Percentiles rank a stretch among this genome's conserved stretches.
phyloP scores from a whole-genome alignment of 1,284 basidiomycete genomes.

The Ceratobasidium sp. region DNA sequence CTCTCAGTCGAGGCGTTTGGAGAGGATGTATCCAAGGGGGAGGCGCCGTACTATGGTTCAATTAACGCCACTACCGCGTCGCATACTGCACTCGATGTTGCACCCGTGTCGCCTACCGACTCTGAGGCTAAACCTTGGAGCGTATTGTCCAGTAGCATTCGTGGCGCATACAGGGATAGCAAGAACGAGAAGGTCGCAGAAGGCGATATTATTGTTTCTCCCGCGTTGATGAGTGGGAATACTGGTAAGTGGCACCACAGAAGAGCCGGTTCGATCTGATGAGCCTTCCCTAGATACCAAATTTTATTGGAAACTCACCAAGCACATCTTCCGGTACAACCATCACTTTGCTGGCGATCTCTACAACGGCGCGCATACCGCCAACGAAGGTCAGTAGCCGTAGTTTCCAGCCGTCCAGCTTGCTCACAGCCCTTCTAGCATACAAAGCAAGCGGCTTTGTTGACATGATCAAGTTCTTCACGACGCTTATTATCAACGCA shows the following conservation, averaged over 20 bases:
- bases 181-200: constrained; percentile 30
- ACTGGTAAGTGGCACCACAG: constrained; percentile 44
- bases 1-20: constrained; percentile 64
- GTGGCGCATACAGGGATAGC: constrained; percentile 44
- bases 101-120: constrained; percentile 59
- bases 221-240: constrained; percentile 59
- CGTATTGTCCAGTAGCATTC: constrained; percentile 59
- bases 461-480: constrained; percentile 35
- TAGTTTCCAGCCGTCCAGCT: neutral
- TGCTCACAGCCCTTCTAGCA: neutral
- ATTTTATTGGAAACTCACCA: constrained; percentile 59
- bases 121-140: constrained; percentile 52
- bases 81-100: constrained; percentile 57
- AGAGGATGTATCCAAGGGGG: constrained; percentile 34
- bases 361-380: constrained; percentile 62
- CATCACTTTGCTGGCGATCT: constrained; percentile 41
- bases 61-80: constrained; percentile 53
- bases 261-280: neutral
- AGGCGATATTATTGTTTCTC: constrained; percentile 54
- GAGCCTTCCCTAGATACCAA: constrained; percentile 55
- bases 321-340: constrained; percentile 62
- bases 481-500: constrained; percentile 25
- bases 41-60: constrained; percentile 44
- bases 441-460: constrained; percentile 31
- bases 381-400: constrained; percentile 58